A percentile compares a stretch with the other conserved stretches of the same genome.
Conservation (phyloP, 2,329 filamentous ascomycete species). For the Colletotrichum sp. region DNA sequence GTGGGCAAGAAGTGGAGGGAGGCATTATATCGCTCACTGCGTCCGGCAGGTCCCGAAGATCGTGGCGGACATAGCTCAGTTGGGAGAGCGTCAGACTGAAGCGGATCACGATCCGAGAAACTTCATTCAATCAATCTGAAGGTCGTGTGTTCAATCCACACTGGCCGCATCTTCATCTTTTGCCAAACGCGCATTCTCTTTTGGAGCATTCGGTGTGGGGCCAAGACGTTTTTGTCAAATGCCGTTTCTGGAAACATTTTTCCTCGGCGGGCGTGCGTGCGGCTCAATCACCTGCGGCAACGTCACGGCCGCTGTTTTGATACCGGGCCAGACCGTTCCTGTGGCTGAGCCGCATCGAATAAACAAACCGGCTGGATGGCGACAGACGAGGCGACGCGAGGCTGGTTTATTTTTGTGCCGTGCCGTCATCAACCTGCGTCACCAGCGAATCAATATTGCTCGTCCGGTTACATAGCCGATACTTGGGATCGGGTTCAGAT, state of each 20-base stretch:
- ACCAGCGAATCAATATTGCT: not conserved
- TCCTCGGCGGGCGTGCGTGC: not conserved
- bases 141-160: slow-evolving; percentile 23
- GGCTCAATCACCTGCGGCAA: not conserved
- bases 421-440: not conserved
- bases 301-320: not conserved
- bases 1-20: not conserved
- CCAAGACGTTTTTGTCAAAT: not conserved
- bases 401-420: not conserved
- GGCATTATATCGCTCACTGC: not conserved
- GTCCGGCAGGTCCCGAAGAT: rapidly evolving
- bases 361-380: not conserved
- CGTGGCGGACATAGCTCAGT: slow-evolving; percentile 22
- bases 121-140: slow-evolving; percentile 20
- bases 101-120: not conserved
- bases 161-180: slow-evolving; percentile 16
- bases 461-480: not conserved
- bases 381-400: not conserved
- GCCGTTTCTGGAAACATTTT: not conserved
- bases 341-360: not conserved
- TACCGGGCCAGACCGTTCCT: not conserved
- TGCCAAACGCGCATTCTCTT: not conserved
- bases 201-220: not conserved
- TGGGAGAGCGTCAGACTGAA: slow-evolving; percentile 23
- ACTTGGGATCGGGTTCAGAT: slow-evolving; percentile 11